phyloP scores from a whole-genome alignment of 371 early-diverging fungal species.

The Chytridium lagenaria region DNA sequence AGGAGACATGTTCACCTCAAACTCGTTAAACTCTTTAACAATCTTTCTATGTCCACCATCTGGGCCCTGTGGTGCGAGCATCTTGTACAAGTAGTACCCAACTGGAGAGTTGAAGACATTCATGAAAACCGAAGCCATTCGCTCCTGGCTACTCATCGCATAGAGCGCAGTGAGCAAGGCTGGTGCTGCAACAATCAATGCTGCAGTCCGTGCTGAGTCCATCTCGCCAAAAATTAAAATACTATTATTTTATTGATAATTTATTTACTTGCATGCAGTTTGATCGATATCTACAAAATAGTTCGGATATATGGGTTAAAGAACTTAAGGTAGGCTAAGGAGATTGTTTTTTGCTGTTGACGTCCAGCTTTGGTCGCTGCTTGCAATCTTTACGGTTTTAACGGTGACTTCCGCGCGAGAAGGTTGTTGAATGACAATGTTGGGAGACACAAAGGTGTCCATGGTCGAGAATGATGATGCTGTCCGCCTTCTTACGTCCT shows the following conservation, averaged over 20 bases:
- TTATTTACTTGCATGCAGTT: too few species aligned
- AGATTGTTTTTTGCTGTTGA: too few species aligned
- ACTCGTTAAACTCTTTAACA: background rate
- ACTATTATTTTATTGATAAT: too few species aligned
- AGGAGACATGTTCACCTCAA: slow-evolving; percentile 4
- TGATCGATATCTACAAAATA: too few species aligned
- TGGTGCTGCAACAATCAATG: background rate
- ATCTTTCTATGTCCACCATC: background rate
- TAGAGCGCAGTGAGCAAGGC: background rate
- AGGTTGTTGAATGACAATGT: background rate
- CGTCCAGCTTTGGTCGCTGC: background rate
- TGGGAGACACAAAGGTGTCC: background rate
- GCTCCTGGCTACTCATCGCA: background rate
- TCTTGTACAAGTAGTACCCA: background rate
- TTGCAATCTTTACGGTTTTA: background rate
- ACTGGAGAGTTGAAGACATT: slow-evolving; percentile 8
- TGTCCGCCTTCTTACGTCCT: slow-evolving; percentile 14
- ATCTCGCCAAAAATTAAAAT: too few species aligned
- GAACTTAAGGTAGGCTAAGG: too few species aligned
- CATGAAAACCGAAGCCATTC: background rate
- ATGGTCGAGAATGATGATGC: background rate
- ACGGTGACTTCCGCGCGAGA: background rate
- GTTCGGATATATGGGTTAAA: too few species aligned
- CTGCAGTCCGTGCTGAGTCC: background rate
- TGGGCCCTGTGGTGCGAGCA: background rate